phyloP scores from a whole-genome alignment of 2,329 filamentous ascomycete genomes.

The Seiridium cupressi region DNA sequence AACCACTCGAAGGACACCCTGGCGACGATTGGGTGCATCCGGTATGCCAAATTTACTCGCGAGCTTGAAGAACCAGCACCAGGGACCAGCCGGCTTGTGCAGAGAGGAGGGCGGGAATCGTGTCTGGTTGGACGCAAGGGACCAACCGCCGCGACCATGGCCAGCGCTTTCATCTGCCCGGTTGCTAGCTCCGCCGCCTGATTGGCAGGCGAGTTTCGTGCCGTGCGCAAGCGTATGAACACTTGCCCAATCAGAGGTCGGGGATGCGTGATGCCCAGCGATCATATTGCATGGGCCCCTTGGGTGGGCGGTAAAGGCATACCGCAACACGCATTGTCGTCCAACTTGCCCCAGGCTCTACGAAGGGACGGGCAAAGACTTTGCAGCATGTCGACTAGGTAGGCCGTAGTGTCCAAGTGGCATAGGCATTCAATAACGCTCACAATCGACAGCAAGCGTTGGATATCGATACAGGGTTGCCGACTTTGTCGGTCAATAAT shows the following conservation, averaged over 20 bases:
- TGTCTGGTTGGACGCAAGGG: conserved; percentile 23
- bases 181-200: conserved; percentile 27
- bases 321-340: conserved; percentile 1
- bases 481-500: neutral
- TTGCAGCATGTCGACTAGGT: neutral
- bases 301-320: conserved; percentile 42
- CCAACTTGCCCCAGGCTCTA: neutral
- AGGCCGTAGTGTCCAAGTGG: neutral
- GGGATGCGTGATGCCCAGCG: conserved; percentile 35
- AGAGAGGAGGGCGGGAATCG: conserved; percentile 20
- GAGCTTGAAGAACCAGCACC: conserved; percentile 21
- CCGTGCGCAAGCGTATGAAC: conserved; percentile 19
- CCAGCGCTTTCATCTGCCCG: conserved; percentile 17
- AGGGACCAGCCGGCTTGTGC: conserved; percentile 20
- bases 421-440: neutral
- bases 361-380: neutral
- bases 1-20: conserved; percentile 16
- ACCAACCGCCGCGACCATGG: conserved; percentile 24
- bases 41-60: conserved; percentile 19
- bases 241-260: conserved; percentile 35
- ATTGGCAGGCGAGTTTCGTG: conserved; percentile 28
- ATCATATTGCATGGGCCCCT: conserved; percentile 35
- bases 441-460: neutral
- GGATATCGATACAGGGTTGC: neutral
- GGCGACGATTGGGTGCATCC: conserved; percentile 16